Evolutionary conservation across 805 yeast genomes (phyloP), one percentile per base, ranked within the genome.

Genomic region (Limtongozyma cylindracea): DNA sequence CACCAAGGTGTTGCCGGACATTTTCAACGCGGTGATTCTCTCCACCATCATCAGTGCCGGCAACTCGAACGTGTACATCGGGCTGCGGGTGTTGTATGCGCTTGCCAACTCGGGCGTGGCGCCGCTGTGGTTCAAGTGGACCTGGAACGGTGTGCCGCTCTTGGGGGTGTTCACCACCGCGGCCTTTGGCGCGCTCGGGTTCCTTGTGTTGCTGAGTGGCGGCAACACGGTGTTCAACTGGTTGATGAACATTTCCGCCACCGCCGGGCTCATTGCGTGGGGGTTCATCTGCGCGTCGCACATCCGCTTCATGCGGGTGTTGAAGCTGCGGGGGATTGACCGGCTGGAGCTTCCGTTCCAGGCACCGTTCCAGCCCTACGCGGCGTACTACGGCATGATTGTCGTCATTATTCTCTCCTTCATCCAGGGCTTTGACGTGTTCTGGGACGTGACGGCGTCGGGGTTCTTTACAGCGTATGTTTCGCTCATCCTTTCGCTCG

Each of bases 181-280:
- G 2, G 32, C 50, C 3, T 61, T 70, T 35, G 84, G 82, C 21
- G 47, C 62, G 12, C 43, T 72, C 25, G 77, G 67, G 3, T 69
- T 58, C 47, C 43, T 72, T 45, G 61, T 61, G 11, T 46, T 46
- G 19, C 54, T 69, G 5, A 39, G 46, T 11, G 47, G 56, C 25
- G 72, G 72, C 25, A 37, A 39, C 19, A 51, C 56, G 3, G 80
- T 67, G 15, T 72, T 72, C 47, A 47, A 57, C 35, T 72, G 82
- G 82, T 50, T 72, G 27, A 45, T 70, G 31, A 70, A 69, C 40
- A 69, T 72, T 32, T 60, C 76, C n/a, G 73, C 74, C 14, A 69
- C 70, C 21, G 68, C 80, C 8, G 82, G 82, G 27, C 53, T 71
- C 31, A 65, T 70, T 31, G 56, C 74, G 10, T 69, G 82, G 82